A percentile compares a stretch with the other conserved stretches of the same genome.
Evolutionary conservation across 192 early-diverging fungal species (phyloP).

Genomic region (Helicostylum pulchrum): DNA sequence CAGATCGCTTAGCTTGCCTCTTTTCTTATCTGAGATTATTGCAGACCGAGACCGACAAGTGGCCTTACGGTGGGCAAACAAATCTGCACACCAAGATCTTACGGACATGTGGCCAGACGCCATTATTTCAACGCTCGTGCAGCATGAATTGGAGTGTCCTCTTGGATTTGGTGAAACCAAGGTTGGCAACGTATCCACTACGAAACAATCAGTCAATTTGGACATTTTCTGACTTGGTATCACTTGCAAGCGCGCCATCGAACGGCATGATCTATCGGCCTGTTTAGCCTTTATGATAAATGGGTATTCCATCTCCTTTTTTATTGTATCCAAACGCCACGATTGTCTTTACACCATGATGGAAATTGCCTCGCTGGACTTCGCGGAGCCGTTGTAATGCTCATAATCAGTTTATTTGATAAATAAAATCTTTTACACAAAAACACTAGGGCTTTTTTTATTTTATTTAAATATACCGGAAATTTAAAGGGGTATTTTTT

Average conservation of each 20-base stretch:
- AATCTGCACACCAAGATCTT: constrained; percentile 3
- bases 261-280: neutral
- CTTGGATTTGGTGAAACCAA: constrained; percentile 15
- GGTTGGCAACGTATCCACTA: constrained; percentile 6
- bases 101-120: constrained; percentile 5
- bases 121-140: constrained; percentile 14
- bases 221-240: constrained; percentile 13
- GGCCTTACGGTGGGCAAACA: neutral
- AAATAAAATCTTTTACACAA: neutral
- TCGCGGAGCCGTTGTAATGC: too few species aligned
- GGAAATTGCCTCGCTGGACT: constrained; percentile 16
- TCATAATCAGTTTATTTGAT: too few species aligned
- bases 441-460: neutral
- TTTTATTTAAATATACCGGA: neutral
- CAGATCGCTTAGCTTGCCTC: too few species aligned
- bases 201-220: constrained; percentile 14
- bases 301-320: constrained; percentile 10
- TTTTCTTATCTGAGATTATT: constrained; percentile 14
- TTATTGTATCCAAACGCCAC: constrained; percentile 16
- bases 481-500: neutral
- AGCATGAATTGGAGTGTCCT: constrained; percentile 7
- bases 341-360: constrained; percentile 9
- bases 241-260: constrained; percentile 13
- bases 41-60: constrained; percentile 8
- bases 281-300: constrained; percentile 17